A percentile compares a stretch with the other conserved stretches of the same genome.
Conservation (phyloP, 1,284 basidiomycete species). For the Ceratobasidium sp. region DNA sequence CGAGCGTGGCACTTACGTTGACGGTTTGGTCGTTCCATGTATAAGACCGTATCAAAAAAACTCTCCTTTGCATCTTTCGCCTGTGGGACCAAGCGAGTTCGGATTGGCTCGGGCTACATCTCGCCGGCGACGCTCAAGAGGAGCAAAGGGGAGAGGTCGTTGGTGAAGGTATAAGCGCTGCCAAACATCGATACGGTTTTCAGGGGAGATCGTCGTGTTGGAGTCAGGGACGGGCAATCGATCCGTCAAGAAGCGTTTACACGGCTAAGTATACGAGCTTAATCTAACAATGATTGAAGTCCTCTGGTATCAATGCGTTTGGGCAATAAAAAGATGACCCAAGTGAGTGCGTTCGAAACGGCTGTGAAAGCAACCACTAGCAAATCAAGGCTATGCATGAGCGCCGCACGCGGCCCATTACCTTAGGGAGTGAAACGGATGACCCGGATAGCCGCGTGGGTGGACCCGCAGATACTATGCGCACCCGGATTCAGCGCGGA, state of each 20-base stretch:
- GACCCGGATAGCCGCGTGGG: slow-evolving; percentile 5
- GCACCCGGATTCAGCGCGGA: background rate
- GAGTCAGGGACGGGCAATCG: background rate
- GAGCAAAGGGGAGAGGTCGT: slow-evolving; percentile 4
- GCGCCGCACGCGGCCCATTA: too few species aligned
- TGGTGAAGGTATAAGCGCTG: slow-evolving; percentile 27
- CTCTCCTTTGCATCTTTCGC: background rate
- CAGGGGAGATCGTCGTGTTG: background rate
- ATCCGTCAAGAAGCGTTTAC: background rate
- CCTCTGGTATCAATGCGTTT: too few species aligned
- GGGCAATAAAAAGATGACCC: too few species aligned
- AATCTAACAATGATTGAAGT: too few species aligned
- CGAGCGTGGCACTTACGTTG: background rate
- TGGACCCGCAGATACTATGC: slow-evolving; percentile 5
- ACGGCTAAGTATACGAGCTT: too few species aligned
- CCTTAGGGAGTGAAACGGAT: slow-evolving; percentile 18
- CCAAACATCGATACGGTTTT: slow-evolving; percentile 10
- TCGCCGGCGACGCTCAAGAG: background rate
- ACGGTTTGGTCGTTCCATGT: background rate
- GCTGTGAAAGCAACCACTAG: too few species aligned
- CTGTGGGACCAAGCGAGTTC: background rate
- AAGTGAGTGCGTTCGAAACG: too few species aligned
- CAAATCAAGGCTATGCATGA: too few species aligned
- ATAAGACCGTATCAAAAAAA: slow-evolving; percentile 8
- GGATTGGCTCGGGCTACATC: slow-evolving; percentile 4